Base-by-base conservation (phyloP, 352 stramenopile species). In the Globisporangium heterothallicum region DNA sequence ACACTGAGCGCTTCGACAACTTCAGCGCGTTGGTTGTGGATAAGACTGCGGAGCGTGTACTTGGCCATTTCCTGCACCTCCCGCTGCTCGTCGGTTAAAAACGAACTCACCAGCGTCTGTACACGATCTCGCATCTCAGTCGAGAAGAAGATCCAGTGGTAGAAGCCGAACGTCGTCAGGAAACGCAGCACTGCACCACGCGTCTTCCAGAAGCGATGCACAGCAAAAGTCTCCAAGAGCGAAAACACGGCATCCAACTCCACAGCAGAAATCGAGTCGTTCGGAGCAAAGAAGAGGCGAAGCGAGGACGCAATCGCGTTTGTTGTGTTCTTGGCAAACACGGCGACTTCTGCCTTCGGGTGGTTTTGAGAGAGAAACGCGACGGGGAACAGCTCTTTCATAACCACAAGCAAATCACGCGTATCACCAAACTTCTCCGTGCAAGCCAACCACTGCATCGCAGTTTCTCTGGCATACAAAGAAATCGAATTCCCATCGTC, bases 1-100 rank as follows among this genome's bases (percentile, higher is more conserved):
- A 49, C 42, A n/a, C 70, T 78, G 27, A 87, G 57, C 9, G 45
- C 56, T 4, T 62, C 53, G 25, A 88, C 74, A 6, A 53, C 49
- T 0, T 49, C 56, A 3, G 49, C 38, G 8, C 74, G 64, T 36
- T 88, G 59, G 38, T 79, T 84, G 52, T 87, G 78, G 1, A 86
- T 53, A 25, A 92, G 68, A 38, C 72, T 72, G 4, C 81, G 76
- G 6, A 92, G 53, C 3, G 81, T 70, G 45, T 80, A 86, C 60
- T 89, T 87, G 24, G 81, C 81, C 72, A 88, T 87, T 12, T 85
- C 74, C 49, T 92, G 81, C 19, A 92, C 77, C 48, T 92, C 81
- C 5, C 81, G 78, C 58, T 89, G 74, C 27, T 84, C 71, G 42
- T 92, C 81, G 2, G 64, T 72, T 26, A 92, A 53, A 30, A 88